A percentile compares a stretch with the other conserved stretches of the same genome.
Conservation (phyloP, 2,329 filamentous ascomycete genomes). For the Penicillium sclerotiorum region DNA sequence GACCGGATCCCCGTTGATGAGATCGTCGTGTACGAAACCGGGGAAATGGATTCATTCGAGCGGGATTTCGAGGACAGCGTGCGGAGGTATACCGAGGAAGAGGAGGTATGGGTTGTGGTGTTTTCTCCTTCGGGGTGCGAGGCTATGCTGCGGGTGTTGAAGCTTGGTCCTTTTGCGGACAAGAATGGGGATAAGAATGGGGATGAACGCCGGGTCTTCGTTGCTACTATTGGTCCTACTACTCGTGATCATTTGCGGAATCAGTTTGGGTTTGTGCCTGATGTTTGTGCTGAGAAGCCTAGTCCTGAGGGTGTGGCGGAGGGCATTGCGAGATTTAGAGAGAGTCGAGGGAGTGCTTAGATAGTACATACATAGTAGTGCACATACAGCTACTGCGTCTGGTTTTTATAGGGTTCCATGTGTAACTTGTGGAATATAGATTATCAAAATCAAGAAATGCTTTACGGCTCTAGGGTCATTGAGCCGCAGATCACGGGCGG, state of each 20-base stretch:
- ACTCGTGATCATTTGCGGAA: conserved; percentile 71
- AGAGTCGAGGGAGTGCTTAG: not conserved
- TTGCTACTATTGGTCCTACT: conserved; percentile 92
- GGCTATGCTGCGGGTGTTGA: conserved; percentile 60
- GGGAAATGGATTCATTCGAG: conserved; percentile 77
- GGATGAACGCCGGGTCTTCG: conserved; percentile 46
- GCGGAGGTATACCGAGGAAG: conserved; percentile 15
- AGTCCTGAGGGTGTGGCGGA: conserved; percentile 76
- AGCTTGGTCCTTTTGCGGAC: conserved; percentile 30
- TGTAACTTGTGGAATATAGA: no score
- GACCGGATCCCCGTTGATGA: conserved; percentile 71
- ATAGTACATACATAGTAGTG: not conserved
- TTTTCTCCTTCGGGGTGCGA: conserved; percentile 66
- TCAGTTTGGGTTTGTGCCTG: conserved; percentile 47
- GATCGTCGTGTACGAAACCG: conserved; percentile 82
- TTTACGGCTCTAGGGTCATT: no score
- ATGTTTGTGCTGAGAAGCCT: conserved; percentile 74
- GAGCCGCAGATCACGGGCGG: no score
- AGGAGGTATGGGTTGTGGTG: conserved; percentile 44
- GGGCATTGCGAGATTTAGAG: conserved; percentile 60
- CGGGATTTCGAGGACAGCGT: conserved; percentile 64
- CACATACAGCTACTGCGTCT: not conserved
- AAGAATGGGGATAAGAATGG: conserved; percentile 10
- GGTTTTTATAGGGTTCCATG: no score
- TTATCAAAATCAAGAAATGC: no score